phyloP scores from a whole-genome alignment of 805 yeast species.

The Candida tammaniensis region DNA sequence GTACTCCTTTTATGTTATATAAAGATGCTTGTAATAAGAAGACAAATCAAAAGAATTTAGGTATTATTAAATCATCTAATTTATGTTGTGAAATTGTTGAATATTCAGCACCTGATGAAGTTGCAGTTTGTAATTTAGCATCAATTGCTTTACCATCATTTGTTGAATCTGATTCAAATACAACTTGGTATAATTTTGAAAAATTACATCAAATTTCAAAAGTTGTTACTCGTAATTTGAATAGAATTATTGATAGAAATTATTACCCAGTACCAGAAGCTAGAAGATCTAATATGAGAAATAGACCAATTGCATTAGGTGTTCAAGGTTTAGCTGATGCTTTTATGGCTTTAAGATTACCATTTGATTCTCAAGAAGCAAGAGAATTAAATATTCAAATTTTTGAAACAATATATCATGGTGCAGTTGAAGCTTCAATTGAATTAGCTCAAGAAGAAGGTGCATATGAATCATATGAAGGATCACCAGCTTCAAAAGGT shows the following conservation, averaged over 20 bases:
- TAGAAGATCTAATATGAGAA: constrained; percentile 50
- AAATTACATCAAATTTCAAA: constrained; percentile 54
- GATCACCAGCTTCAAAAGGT: constrained; percentile 61
- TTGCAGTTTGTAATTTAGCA: constrained; percentile 61
- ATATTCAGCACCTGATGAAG: constrained; percentile 56
- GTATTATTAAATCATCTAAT: constrained; percentile 58
- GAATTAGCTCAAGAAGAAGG: constrained; percentile 55
- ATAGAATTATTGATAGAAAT: constrained; percentile 55
- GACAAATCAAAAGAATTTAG: constrained; percentile 60
- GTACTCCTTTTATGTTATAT: constrained; percentile 63
- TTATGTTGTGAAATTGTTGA: constrained; percentile 65
- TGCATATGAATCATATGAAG: constrained; percentile 47
- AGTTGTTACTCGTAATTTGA: constrained; percentile 54
- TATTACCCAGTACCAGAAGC: constrained; percentile 58
- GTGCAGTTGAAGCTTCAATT: constrained; percentile 53
- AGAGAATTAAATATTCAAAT: constrained; percentile 55
- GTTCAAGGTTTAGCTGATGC: constrained; percentile 64
- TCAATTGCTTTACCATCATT: constrained; percentile 58
- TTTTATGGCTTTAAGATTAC: constrained; percentile 53
- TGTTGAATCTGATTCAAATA: constrained; percentile 42
- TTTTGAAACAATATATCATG: constrained; percentile 62
- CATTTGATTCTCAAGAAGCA: constrained; percentile 58
- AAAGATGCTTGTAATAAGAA: constrained; percentile 60
- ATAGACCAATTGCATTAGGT: constrained; percentile 63
- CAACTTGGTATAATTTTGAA: constrained; percentile 52